A percentile compares a stretch with the other conserved stretches of the same genome.
Conservation (phyloP, 75 land plant genomes). For the Pseudotsuga menziesii region DNA sequence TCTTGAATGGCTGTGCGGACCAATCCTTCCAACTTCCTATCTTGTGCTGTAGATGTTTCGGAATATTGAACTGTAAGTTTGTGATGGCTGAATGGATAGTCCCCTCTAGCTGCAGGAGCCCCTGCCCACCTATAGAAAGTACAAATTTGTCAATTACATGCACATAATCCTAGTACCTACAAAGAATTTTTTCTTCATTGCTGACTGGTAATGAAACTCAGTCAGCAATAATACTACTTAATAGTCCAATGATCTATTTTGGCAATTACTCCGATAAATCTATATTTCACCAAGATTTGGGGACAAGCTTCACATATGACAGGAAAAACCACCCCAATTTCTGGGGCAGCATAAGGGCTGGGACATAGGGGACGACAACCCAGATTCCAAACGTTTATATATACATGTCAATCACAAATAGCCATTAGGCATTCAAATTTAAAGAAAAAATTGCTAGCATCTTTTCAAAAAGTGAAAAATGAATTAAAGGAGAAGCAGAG, state of each 20-base stretch:
- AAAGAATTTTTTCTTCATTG: too few species aligned
- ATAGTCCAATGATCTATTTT: background rate
- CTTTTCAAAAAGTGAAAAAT: too few species aligned
- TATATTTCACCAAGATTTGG: too few species aligned
- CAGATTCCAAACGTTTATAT: too few species aligned
- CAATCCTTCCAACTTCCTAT: constrained; percentile 89
- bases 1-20: constrained; percentile 96
- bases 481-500: too few species aligned
- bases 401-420: too few species aligned
- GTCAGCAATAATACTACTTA: background rate
- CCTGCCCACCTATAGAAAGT: constrained; percentile 73
- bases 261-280: background rate
- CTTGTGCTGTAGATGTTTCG: constrained; percentile 95
- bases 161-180: background rate
- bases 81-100: constrained; percentile 98
- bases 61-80: constrained; percentile 95
- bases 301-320: too few species aligned
- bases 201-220: background rate
- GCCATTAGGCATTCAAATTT: too few species aligned
- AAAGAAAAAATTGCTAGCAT: too few species aligned
- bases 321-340: too few species aligned
- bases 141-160: constrained; percentile 1
- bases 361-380: too few species aligned
- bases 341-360: too few species aligned
- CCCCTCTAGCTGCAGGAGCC: constrained; percentile 79